Conservation (phyloP, 192 early-diverging fungal genomes). For the Thamnidium elegans region DNA sequence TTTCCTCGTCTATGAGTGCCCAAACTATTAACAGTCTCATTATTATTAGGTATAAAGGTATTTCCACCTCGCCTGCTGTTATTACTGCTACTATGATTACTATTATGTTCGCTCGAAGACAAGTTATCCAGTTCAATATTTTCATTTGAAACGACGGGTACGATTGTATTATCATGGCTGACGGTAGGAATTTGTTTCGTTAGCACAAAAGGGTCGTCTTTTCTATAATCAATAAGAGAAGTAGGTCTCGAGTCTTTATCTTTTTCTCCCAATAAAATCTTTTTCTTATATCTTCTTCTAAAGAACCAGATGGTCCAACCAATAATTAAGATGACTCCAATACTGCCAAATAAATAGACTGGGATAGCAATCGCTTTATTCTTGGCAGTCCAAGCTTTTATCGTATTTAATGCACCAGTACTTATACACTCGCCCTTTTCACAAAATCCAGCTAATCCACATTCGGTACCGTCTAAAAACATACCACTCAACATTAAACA, state of each 20-base stretch:
- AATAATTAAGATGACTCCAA: conserved; percentile 30
- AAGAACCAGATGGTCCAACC: conserved; percentile 22
- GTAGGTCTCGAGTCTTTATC: conserved; percentile 29
- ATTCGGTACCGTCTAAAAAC: conserved; percentile 70
- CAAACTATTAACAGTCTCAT: too few species aligned
- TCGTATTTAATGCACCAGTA: conserved; percentile 24
- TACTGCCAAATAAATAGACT: conserved; percentile 29
- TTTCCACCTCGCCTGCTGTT: too few species aligned
- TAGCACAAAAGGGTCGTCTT: background rate
- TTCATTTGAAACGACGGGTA: too few species aligned
- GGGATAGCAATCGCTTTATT: conserved; percentile 46
- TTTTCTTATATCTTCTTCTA: conserved; percentile 1
- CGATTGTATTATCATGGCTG: too few species aligned
- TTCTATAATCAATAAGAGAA: conserved; percentile 15
- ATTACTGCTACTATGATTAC: too few species aligned
- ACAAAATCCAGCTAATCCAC: conserved; percentile 65
- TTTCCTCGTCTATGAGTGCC: too few species aligned
- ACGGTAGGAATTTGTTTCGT: too few species aligned
- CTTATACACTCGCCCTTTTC: conserved; percentile 47
- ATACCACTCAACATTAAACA: conserved; percentile 62
- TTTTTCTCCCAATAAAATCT: conserved; percentile 8
- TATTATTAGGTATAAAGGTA: too few species aligned
- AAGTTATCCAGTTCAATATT: too few species aligned
- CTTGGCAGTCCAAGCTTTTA: conserved; percentile 41
- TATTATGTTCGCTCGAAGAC: too few species aligned